These are phyloP conservation scores for Eucalyptus urophylla DNA, from an alignment of 345 rosid species.

Conservation along the genomic window DNA sequence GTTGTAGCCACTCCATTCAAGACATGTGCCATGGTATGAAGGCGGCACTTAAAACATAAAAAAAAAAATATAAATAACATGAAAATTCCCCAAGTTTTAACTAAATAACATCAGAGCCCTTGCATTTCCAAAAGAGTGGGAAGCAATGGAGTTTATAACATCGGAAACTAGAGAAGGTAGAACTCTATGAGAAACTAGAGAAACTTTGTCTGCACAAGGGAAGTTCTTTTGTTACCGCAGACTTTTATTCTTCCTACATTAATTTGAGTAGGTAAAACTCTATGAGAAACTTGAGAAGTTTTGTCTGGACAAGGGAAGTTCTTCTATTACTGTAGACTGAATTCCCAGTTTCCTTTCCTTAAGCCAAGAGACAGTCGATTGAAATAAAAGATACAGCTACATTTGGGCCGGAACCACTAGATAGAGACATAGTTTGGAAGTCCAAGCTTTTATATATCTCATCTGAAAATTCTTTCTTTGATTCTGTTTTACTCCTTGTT, in stretches of 20 bases:
- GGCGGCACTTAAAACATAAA: not conserved
- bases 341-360: not conserved
- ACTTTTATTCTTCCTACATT: not conserved
- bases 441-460: not conserved
- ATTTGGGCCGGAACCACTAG: not conserved
- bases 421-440: not conserved
- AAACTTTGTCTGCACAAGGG: not conserved
- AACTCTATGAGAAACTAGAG: not conserved
- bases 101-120: not conserved
- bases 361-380: not conserved
- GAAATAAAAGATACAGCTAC: not conserved
- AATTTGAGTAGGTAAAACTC: not conserved
- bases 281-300: not conserved
- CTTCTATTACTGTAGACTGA: not conserved
- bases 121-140: not conserved
- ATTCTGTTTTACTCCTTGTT: not conserved
- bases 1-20: not conserved
- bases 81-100: not conserved
- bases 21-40: not conserved
- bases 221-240: not conserved
- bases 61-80: not conserved
- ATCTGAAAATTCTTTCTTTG: not conserved
- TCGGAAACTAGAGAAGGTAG: not conserved
- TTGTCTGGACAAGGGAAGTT: not conserved
- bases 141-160: not conserved